Base-by-base conservation (phyloP, 805 yeast genomes). In the Candida saitoana region DNA sequence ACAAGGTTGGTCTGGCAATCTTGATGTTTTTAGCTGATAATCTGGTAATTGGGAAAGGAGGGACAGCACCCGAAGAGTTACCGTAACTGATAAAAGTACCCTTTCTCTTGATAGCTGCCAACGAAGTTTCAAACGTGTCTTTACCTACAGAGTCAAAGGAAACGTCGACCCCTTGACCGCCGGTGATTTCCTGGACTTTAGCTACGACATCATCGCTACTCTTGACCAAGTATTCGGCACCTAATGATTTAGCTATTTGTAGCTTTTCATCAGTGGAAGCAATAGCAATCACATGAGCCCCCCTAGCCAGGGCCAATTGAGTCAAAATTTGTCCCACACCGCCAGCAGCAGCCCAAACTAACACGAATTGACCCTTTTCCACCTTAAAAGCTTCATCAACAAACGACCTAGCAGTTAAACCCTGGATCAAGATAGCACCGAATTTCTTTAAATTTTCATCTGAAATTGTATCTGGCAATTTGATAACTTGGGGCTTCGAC, bases 261-360 rank as follows among this genome's bases (percentile, higher is more conserved):
- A 84, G 72, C 63, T 90, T 90, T 43, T 76, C 95, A 19, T 73
- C 77, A 9, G 87, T 71, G 2, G 96, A 87, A 4, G 95, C 93
- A 30, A 85, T 71, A 2, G 95, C 96, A 63, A 90, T 88, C 36
- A 81, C 89, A 48, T 77, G 81, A 3, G 89, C 96, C 16, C 96
- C 95, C 38, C 67, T 70, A 18, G 63, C 55, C 22, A 71, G 60
- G 38, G 84, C 62, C 62, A 89, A 65, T 60, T 89, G 96, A 38
- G 73, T 69, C 41, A 88, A 65, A 15, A 87, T 50, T 39, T 77
- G 73, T 4, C 98, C 98, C 39, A 87, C 91, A 43, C 97, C 96
- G 36, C 97, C 98, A 2, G 97, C 96, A 5, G 96, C 96, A 3
- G 97, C 97, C 68, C 89, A 87, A 18, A 87, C 81, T 36, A 90